Evolutionary conservation across 805 yeast genomes (phyloP).

Genomic region (Myxozyma kluyveri): DNA sequence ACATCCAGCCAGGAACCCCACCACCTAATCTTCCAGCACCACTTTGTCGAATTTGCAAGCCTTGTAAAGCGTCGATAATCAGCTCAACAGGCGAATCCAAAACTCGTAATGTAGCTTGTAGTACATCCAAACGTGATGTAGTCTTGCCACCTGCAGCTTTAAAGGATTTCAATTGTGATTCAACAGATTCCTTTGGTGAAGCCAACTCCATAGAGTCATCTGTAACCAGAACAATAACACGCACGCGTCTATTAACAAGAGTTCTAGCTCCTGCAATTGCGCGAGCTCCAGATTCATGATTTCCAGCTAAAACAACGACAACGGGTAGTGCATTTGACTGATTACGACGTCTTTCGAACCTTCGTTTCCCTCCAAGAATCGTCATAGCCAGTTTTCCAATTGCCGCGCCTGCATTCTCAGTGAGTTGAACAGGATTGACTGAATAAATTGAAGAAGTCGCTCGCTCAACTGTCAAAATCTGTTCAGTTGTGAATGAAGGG

Average conservation of each 20-base stretch:
- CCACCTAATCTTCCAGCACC: conserved; percentile 18
- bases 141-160: conserved; percentile 67
- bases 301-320: conserved; percentile 68
- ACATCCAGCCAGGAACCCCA: conserved; percentile 28
- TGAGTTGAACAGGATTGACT: conserved; percentile 45
- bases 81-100: conserved; percentile 75
- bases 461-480: conserved; percentile 72
- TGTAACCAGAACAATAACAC: conserved; percentile 51
- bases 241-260: conserved; percentile 66
- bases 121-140: conserved; percentile 37
- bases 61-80: conserved; percentile 80
- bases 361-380: conserved; percentile 65
- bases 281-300: conserved; percentile 64
- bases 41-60: conserved; percentile 57
- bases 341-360: conserved; percentile 65
- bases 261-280: conserved; percentile 80
- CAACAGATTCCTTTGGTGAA: conserved; percentile 19
- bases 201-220: conserved; percentile 24
- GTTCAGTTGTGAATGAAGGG: conserved; percentile 65
- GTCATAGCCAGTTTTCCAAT: conserved; percentile 57
- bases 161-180: conserved; percentile 55
- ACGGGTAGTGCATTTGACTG: conserved; percentile 81
- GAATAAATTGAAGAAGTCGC: conserved; percentile 54
- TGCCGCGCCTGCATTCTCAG: conserved; percentile 70
- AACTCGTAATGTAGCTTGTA: conserved; percentile 39